These are phyloP conservation scores for Crithidia thermophila DNA, from an alignment of 208 protist genomes.

Conservation along the genomic window DNA sequence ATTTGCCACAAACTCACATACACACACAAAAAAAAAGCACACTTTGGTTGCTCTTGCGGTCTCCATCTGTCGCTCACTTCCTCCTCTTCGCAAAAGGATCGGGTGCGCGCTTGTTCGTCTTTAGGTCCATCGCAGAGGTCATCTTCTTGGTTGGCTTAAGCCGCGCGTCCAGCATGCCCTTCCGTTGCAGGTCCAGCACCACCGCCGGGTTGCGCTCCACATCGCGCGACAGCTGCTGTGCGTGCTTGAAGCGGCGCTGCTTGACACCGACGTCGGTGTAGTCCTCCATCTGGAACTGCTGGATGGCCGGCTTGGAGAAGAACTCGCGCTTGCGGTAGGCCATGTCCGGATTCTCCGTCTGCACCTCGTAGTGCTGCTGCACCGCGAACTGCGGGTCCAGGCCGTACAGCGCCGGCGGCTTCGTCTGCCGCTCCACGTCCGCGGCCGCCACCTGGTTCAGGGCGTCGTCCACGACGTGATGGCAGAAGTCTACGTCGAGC, in stretches of 20 bases:
- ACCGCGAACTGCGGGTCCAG: conserved; percentile 86
- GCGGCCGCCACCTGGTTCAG: conserved; percentile 32
- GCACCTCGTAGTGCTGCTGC: conserved; percentile 77
- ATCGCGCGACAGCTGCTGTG: conserved; percentile 55
- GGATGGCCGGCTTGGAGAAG: conserved; percentile 59
- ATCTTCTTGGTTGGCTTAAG: conserved; percentile 60
- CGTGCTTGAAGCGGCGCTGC: conserved; percentile 63
- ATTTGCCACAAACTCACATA: not conserved
- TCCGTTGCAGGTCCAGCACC: conserved; percentile 47
- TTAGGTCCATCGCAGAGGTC: conserved; percentile 37
- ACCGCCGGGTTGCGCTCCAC: conserved; percentile 57
- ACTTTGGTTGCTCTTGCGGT: not conserved
- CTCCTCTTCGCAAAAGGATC: conserved; percentile 33
- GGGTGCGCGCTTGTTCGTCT: conserved; percentile 39
- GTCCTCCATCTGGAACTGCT: conserved; percentile 83
- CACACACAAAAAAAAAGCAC: conserved; percentile 2
- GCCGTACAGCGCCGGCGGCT: conserved; percentile 68
- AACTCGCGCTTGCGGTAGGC: conserved; percentile 75
- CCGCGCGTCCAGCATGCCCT: conserved; percentile 51
- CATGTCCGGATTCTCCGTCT: conserved; percentile 75
- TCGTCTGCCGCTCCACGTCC: conserved; percentile 68
- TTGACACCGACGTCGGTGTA: conserved; percentile 65
- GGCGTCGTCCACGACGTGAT: conserved; percentile 57
- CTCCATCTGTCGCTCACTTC: not conserved
- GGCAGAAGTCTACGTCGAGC: conserved; percentile 61